These are phyloP conservation scores for Candolleomyces aberdarensis DNA, from an alignment of 768 basidiomycete genomes.

Conservation along the genomic window DNA sequence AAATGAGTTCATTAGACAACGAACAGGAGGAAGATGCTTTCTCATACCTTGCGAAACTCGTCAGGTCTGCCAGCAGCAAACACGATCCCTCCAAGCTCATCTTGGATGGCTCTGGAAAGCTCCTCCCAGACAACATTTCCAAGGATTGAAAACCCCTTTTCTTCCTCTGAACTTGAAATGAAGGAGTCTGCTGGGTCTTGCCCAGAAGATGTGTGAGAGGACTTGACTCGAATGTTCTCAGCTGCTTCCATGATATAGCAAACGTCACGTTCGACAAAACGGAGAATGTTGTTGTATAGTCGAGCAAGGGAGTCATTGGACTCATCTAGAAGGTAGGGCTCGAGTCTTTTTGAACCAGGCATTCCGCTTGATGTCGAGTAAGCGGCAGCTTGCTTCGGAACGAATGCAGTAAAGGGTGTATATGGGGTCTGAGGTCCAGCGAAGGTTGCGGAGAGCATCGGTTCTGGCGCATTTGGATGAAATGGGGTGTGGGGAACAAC, in stretches of 20 bases:
- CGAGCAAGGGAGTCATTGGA: conserved; percentile 63
- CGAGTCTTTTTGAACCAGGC: conserved; percentile 27
- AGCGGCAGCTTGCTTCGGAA: conserved; percentile 51
- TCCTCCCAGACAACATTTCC: conserved; percentile 89
- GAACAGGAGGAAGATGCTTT: not conserved
- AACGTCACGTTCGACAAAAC: conserved; percentile 76
- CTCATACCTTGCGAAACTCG: conserved; percentile 79
- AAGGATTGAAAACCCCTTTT: conserved; percentile 74
- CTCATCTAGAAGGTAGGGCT: conserved; percentile 60
- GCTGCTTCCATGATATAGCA: conserved; percentile 73
- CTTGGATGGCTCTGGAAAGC: conserved; percentile 73
- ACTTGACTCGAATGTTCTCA: conserved; percentile 44
- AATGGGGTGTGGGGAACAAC: conserved; percentile 77
- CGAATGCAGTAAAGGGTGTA: conserved; percentile 50
- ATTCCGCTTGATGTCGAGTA: conserved; percentile 33
- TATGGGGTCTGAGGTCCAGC: conserved; percentile 45
- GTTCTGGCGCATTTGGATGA: conserved; percentile 28
- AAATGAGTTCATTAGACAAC: not conserved
- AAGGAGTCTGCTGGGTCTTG: not conserved
- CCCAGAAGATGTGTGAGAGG: not conserved
- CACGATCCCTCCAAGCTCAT: conserved; percentile 76
- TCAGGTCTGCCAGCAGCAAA: conserved; percentile 93
- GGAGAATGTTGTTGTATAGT: conserved; percentile 80
- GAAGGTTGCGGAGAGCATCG: conserved; percentile 23
- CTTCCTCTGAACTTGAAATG: not conserved